phyloP scores from a whole-genome alignment of 176 grass and related monocot genomes.

The Themeda triandra region DNA sequence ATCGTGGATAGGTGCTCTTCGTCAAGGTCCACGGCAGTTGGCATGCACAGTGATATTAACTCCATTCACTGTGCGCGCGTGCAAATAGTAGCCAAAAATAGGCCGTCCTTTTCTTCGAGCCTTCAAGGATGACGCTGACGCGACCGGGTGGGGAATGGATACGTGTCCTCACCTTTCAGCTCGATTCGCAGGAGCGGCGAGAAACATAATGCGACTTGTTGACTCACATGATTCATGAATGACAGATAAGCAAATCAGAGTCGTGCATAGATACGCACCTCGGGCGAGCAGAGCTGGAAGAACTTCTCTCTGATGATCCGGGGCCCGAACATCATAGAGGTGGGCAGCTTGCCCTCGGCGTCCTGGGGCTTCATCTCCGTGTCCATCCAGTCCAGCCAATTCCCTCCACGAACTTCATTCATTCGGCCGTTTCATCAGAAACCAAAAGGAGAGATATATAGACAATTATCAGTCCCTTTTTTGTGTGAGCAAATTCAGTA shows the following conservation, averaged over 20 bases:
- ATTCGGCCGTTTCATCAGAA: background rate
- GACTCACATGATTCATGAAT: background rate
- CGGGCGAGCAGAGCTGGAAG: conserved; percentile 47
- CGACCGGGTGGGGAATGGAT: background rate
- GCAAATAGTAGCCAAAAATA: background rate
- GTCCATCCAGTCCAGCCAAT: conserved; percentile 57
- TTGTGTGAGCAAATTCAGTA: background rate
- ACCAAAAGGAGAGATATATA: no score
- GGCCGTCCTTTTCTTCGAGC: background rate
- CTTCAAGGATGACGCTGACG: background rate
- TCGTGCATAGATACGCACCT: conserved; percentile 25
- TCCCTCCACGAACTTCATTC: conserved; percentile 30
- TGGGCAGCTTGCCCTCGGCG: conserved; percentile 33
- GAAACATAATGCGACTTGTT: background rate
- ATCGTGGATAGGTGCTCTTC: no score
- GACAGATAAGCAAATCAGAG: no score
- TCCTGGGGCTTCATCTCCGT: conserved; percentile 49
- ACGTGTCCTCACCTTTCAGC: background rate
- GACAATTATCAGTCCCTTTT: background rate
- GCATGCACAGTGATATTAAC: background rate
- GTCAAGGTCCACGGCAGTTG: background rate
- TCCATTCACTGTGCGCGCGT: background rate
- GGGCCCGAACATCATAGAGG: conserved; percentile 48
- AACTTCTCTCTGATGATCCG: conserved; percentile 27
- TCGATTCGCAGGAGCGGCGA: background rate